phyloP scores from a whole-genome alignment of 2,329 filamentous ascomycete species.

The Cladosporium austrohemisphaericum region DNA sequence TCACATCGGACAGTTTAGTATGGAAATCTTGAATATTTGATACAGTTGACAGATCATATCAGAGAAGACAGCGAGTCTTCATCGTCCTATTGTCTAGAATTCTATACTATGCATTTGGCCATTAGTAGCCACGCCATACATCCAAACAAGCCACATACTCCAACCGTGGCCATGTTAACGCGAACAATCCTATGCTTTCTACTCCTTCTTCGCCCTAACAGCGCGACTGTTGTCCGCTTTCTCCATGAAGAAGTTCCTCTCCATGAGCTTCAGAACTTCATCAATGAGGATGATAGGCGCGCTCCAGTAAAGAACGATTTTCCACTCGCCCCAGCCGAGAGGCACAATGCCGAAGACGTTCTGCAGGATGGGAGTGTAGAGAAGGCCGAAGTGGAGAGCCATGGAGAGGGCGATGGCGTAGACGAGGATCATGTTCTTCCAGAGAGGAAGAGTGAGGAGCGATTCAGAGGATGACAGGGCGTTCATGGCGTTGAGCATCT shows the following conservation, averaged over 20 bases:
- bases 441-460: conserved; percentile 86
- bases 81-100: too few species aligned
- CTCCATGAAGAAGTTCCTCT: conserved; percentile 46
- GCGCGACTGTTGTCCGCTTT: conserved; percentile 20
- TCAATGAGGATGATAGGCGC: conserved; percentile 92
- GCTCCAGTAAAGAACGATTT: conserved; percentile 83
- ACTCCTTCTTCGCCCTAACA: conserved; percentile 4
- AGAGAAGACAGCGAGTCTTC: too few species aligned
- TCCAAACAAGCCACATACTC: too few species aligned
- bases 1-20: too few species aligned
- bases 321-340: conserved; percentile 82
- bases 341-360: conserved; percentile 86
- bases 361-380: conserved; percentile 89
- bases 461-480: conserved; percentile 93
- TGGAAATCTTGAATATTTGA: too few species aligned
- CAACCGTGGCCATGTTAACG: too few species aligned
- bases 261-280: conserved; percentile 74
- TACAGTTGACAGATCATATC: too few species aligned
- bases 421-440: conserved; percentile 97
- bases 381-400: conserved; percentile 87
- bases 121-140: too few species aligned
- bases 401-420: conserved; percentile 92
- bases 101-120: too few species aligned
- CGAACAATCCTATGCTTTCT: too few species aligned
- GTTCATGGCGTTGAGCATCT: conserved; percentile 99